A percentile compares a stretch with the other conserved stretches of the same genome.
Evolutionary conservation across 2,329 filamentous ascomycete species (phyloP).

Genomic region (Emergomyces orientalis): DNA sequence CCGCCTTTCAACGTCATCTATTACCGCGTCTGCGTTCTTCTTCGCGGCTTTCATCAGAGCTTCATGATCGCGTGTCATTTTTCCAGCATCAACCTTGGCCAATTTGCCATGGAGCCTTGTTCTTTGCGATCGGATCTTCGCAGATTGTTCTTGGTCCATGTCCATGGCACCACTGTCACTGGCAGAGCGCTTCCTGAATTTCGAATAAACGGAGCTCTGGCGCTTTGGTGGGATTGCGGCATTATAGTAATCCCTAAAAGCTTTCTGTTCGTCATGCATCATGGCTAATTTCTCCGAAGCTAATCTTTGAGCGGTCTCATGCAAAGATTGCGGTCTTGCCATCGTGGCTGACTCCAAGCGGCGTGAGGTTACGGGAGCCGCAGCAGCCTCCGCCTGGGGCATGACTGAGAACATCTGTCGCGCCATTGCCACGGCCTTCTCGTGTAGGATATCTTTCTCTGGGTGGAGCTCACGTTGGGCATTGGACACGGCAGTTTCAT

Average conservation of each 20-base stretch:
- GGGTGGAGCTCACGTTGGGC: constrained; percentile 67
- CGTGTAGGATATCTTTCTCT: constrained; percentile 58
- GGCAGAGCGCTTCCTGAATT: constrained; percentile 51
- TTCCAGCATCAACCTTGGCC: constrained; percentile 59
- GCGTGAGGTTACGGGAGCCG: constrained; percentile 17
- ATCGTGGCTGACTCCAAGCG: neutral
- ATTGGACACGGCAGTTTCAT: constrained; percentile 54
- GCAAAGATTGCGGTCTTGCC: constrained; percentile 42
- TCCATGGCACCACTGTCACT: constrained; percentile 52
- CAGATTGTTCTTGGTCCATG: constrained; percentile 55
- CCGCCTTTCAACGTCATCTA: constrained; percentile 68
- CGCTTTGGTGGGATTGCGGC: constrained; percentile 40
- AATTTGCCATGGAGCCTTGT: constrained; percentile 59
- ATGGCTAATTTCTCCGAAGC: constrained; percentile 69
- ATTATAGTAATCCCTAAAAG: constrained; percentile 66
- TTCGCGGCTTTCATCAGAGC: constrained; percentile 64
- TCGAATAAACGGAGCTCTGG: constrained; percentile 33
- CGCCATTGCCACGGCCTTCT: constrained; percentile 76
- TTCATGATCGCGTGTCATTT: constrained; percentile 62
- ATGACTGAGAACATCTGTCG: constrained; percentile 62
- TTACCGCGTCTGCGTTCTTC: constrained; percentile 63
- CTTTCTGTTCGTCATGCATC: constrained; percentile 58
- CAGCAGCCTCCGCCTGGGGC: constrained; percentile 53
- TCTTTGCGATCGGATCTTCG: constrained; percentile 64
- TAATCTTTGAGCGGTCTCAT: constrained; percentile 72